Base-by-base conservation (phyloP, 1,284 basidiomycete genomes). In the Polyporus tsugae region DNA sequence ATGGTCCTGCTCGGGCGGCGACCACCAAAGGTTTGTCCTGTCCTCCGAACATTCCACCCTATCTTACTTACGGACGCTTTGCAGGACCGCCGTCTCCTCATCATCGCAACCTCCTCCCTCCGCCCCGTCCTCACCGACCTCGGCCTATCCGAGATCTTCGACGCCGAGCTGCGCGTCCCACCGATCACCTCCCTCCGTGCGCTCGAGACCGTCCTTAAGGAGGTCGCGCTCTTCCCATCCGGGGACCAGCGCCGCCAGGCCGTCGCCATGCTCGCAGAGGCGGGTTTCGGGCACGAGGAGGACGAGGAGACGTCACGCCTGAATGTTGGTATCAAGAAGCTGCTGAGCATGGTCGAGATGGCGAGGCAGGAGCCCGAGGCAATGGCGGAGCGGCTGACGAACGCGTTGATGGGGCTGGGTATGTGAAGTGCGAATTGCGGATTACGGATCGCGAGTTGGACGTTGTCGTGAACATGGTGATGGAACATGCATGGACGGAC, bases 341-440 rank as follows among this genome's bases (percentile, higher is more conserved):
- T 99, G 77, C 80, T 99, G 76, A 96, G 92, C 67, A 88, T 95
- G 71, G 88, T 97, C 29, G 97, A 99, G 85, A 99, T 99, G 97
- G 95, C 97, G 53, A 87, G 97, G 75, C 96, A 99, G 82, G 97
- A 96, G 78, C 94, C 94, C 2, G 90, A 93, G 61, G 89, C 89
- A 74, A 90, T 89, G 39, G 92, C 88, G n/a, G 88, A 91, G 76
- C 87, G 94, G 73, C 81, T 97, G 67, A 88, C 87, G 60, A 86
- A 85, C 55, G 92, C 90, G 66, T 79, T 97, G 72, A 86, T 95
- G 82, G 87, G 86, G 7, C 78, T 90, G 69, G 82, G 84, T 62
- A 86, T 85, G 82, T 86, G 75, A 60, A 59, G 53, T 25, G 35
- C 25, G 29, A 15, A 17, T 3, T 41, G 41, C 41, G 13, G 41